phyloP scores from a whole-genome alignment of 805 yeast species.

The Yarrowia hollandica region DNA sequence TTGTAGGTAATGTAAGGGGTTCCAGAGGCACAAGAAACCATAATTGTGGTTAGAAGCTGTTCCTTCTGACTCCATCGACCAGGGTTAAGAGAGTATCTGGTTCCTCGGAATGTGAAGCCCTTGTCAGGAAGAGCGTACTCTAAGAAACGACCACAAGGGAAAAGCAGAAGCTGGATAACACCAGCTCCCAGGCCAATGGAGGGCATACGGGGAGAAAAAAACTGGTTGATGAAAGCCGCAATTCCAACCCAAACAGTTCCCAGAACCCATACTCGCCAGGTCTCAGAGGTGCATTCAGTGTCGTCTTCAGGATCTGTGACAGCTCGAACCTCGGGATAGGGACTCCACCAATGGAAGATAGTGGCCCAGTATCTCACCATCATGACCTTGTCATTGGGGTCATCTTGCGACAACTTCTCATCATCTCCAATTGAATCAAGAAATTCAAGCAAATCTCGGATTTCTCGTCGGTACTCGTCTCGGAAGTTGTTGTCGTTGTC shows the following conservation, averaged over 20 bases:
- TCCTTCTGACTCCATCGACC: slow-evolving; percentile 68
- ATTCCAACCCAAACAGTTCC: slow-evolving; percentile 48
- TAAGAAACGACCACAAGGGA: slow-evolving; percentile 57
- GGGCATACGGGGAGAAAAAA: slow-evolving; percentile 58
- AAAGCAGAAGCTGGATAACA: slow-evolving; percentile 49
- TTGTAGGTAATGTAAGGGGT: slow-evolving; percentile 35
- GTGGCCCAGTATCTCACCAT: slow-evolving; percentile 16
- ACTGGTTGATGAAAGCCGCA: slow-evolving; percentile 57
- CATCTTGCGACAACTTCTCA: not conserved
- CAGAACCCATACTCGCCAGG: slow-evolving; percentile 48
- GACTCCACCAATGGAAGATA: slow-evolving; percentile 47
- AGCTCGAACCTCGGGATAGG: slow-evolving; percentile 62
- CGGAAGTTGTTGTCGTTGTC: slow-evolving; percentile 52
- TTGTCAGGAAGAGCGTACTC: slow-evolving; percentile 47
- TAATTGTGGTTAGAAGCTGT: slow-evolving; percentile 60
- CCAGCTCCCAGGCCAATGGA: slow-evolving; percentile 47
- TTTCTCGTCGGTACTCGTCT: slow-evolving; percentile 24
- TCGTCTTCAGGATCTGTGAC: slow-evolving; percentile 56
- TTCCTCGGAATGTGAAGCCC: slow-evolving; percentile 46
- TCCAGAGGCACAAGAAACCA: slow-evolving; percentile 37
- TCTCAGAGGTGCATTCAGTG: slow-evolving; percentile 48
- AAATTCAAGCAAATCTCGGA: slow-evolving; percentile 9
- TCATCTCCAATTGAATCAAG: not conserved
- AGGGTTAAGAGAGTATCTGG: slow-evolving; percentile 52
- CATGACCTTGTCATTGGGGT: slow-evolving; percentile 4